Evolutionary conservation across 331 rosid species (phyloP).

Genomic region (Malus hybrid): DNA sequence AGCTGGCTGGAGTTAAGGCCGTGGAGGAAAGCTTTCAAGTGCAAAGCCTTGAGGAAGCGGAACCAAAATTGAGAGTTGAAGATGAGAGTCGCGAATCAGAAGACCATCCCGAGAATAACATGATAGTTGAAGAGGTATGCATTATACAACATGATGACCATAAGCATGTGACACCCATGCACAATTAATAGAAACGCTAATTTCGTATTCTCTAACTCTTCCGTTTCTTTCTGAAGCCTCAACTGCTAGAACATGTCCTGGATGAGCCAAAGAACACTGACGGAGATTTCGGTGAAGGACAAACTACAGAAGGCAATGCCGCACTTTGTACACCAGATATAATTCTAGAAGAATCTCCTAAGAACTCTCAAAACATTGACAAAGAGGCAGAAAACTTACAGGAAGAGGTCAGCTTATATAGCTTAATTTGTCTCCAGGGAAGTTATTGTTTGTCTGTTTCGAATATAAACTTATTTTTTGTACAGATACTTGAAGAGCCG

Average conservation of each 20-base stretch:
- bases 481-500: no score
- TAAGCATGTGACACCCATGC: no score
- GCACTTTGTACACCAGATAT: background rate
- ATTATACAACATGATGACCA: no score
- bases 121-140: background rate
- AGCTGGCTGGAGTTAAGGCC: background rate
- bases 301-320: conserved; percentile 1
- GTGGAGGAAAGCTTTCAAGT: background rate
- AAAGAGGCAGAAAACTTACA: conserved; percentile 13
- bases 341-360: conserved; percentile 8
- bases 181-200: background rate
- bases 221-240: background rate
- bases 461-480: no score
- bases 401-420: background rate
- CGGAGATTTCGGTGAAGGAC: background rate
- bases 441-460: no score
- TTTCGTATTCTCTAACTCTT: background rate
- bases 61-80: background rate
- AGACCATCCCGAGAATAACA: background rate
- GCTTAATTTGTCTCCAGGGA: no score
- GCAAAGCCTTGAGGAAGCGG: conserved; percentile 8
- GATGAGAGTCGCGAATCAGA: background rate
- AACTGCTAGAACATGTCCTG: background rate
- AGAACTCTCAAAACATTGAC: background rate
- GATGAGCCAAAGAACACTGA: background rate